Evolutionary conservation across 768 basidiomycete species (phyloP).

Genomic region (Mycena crocata): DNA sequence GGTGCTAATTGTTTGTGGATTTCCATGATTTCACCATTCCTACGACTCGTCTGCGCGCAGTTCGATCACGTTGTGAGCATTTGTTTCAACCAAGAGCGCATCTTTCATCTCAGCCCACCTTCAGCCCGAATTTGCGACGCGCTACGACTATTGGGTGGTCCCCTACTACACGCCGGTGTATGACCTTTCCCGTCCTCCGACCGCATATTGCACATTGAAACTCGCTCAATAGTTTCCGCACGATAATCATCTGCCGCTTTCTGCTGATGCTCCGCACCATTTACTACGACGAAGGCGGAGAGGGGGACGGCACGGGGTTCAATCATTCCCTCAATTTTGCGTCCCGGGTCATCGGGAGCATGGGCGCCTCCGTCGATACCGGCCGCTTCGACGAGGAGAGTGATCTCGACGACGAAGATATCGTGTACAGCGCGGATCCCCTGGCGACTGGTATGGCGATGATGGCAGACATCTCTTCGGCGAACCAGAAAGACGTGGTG

Average conservation of each 20-base stretch:
- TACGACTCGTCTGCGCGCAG: constrained; percentile 1
- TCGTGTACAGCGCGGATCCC: constrained; percentile 39
- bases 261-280: constrained; percentile 43
- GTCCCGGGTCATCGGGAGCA: constrained; percentile 40
- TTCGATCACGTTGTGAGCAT: constrained; percentile 41
- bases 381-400: constrained; percentile 29
- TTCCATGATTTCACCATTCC: neutral
- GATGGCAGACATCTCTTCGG: constrained; percentile 12
- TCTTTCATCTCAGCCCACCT: neutral
- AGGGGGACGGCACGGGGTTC: neutral
- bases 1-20: constrained; percentile 35
- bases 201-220: no score
- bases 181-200: constrained; percentile 4
- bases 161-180: constrained; percentile 49
- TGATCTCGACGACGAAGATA: constrained; percentile 32
- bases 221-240: constrained; percentile 39
- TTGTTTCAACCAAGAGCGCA: neutral
- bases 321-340: constrained; percentile 28
- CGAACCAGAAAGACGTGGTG: no score
- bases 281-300: constrained; percentile 36
- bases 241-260: constrained; percentile 49
- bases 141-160: constrained; percentile 50
- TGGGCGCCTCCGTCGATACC: constrained; percentile 43
- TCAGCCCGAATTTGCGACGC: constrained; percentile 43
- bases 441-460: constrained; percentile 33